phyloP scores from a whole-genome alignment of 2,329 filamentous ascomycete species.

The Apiospora aurea region DNA sequence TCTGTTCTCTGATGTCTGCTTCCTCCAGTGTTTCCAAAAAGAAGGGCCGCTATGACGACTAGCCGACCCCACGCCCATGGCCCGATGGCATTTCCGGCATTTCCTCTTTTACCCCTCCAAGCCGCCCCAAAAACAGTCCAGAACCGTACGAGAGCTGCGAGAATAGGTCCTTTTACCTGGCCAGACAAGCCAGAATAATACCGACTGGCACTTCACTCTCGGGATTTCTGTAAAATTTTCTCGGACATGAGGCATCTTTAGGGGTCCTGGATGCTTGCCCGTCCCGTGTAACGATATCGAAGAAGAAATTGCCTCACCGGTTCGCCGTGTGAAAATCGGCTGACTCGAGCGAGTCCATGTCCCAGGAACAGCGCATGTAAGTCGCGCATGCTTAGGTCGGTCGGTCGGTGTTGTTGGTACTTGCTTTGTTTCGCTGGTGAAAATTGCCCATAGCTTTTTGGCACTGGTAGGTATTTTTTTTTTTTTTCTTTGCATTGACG shows the following conservation, averaged over 20 bases:
- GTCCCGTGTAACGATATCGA: background rate
- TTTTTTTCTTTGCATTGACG: constrained; percentile 9
- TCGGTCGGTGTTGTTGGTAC: background rate
- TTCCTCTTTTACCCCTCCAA: constrained; percentile 22
- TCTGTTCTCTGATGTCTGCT: background rate
- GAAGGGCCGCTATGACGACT: constrained; percentile 21
- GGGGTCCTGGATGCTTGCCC: background rate
- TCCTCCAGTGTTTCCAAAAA: constrained; percentile 18
- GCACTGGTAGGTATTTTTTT: background rate
- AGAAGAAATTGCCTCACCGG: constrained; percentile 14
- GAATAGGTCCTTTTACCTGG: constrained; percentile 18
- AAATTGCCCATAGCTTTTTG: background rate
- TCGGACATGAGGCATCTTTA: background rate
- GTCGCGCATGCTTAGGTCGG: constrained; percentile 1
- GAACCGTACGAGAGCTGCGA: constrained; percentile 16
- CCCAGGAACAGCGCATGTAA: constrained; percentile 1
- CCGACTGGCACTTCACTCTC: background rate
- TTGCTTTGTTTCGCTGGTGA: background rate
- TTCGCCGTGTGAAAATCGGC: background rate
- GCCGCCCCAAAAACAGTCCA: constrained; percentile 7
- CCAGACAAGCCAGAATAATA: constrained; percentile 1
- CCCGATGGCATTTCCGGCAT: constrained; percentile 5
- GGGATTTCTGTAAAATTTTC: background rate
- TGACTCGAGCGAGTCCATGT: background rate
- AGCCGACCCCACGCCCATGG: background rate